Base-by-base conservation (phyloP, 2,329 filamentous ascomycete species). In the Penicillium sp. region DNA sequence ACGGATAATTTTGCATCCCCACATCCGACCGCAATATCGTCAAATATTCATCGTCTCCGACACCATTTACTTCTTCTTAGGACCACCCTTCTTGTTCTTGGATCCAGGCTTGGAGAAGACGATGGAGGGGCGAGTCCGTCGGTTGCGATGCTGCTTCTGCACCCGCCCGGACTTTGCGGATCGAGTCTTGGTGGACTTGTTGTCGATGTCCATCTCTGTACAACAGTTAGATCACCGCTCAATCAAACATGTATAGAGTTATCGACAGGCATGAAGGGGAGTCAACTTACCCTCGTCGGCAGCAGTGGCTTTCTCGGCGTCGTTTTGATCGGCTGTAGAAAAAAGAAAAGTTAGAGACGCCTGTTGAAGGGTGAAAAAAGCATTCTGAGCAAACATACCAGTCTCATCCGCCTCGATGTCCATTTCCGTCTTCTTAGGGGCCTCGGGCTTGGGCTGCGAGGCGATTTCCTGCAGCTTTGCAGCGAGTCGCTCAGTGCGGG, bases 381-480 rank as follows among this genome's bases (percentile, higher is more conserved):
- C 24, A 47, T 4, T 13, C 8, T n/a, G 28, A 19, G 56, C 19
- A 33, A 19, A 66, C 71, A 66, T 72, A 76, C 73, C 70, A 56
- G 58, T 67, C 40, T 66, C 66, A 58, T 65, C 67, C 59, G 61
- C 45, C 28, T 66, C 70, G 10, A 68, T 40, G 42, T 72, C 70
- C 64, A 67, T 72, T 53, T 70, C 68, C 30, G 68, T 76, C 54
- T 82, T 80, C 45, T 83, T 80, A 69, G 84, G 81, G 47, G 82
- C 76, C 59, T 78, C 77, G 54, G 91, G 88, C 76, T 91, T 92
- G 63, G 91, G 89, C 74, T 93, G 88, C 60, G 89, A 84, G 51
- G 90, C 91, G 70, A 96, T 78, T 76, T 93, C 92, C 73, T 93
- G 84, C 63, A 97, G 84, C 80, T 95, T 97, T 64, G 91, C 90